Evolutionary conservation across 1,284 basidiomycete genomes (phyloP), one percentile per base, ranked within the genome.

Genomic region (Microbotryomycetes sp.): DNA sequence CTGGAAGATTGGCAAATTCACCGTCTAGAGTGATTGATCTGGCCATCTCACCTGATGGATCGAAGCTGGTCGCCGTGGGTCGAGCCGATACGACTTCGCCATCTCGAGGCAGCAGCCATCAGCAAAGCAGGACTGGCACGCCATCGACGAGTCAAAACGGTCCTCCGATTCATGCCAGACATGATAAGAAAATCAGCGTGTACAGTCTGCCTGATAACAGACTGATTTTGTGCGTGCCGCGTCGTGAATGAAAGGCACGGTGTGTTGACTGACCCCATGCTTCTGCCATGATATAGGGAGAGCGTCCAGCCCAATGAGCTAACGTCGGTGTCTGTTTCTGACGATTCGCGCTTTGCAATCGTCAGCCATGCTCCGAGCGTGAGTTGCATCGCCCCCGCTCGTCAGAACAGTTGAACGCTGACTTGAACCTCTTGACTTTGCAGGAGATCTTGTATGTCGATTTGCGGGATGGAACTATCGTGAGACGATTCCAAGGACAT

Each of bases 381-480:
- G 74, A 80, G 86, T 79, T 47, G 54, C 58, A 58, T 22, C 45
- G 19, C 47, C 4, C 7, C 4, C 1, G 22, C n/a, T 49, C 12
- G 26, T 42, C 15, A 46, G 45, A 28, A 19, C 29, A 49, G 28
- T 12, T n/a, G 4, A 1, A 19, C 19, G 1, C 30, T 2, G 4
- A 22, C 25, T 5, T 0, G 50, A 12, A 19, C 45, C 45, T 3
- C 56, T 26, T 45, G 16, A 6, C 46, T 23, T 22, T 22, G 15
- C 63, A 94, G 89, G 92, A 96, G 77, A 82, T 97, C 51, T 86
- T 91, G 70, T 77, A 97, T 65, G 91, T 88, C 85, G 86, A 92
- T 73, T 81, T 97, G 52, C 78, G 81, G 23, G 81, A 78, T 26
- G 76, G 78, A 4, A 83, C 54, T 58, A 78, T 92, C 66, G 81